These are phyloP conservation scores for Sicyos baderoa DNA, from an alignment of 306 rosid genomes.

Conservation along the genomic window DNA sequence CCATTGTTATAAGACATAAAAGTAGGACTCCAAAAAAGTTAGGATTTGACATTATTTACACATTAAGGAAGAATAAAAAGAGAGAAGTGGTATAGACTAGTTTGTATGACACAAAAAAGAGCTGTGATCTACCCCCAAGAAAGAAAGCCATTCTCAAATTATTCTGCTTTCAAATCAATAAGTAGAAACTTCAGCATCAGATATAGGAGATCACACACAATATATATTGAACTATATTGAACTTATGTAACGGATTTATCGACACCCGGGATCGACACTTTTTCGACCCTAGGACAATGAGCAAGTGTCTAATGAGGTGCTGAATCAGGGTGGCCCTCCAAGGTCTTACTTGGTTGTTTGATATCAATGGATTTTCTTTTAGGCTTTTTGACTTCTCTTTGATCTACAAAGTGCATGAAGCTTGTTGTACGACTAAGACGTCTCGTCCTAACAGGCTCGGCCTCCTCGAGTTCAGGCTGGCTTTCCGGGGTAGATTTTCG, in stretches of 20 bases:
- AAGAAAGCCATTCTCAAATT: constrained; percentile 7
- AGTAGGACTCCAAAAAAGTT: neutral
- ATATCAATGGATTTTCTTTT: constrained; percentile 36
- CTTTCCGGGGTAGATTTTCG: constrained; percentile 36
- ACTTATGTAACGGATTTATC: neutral
- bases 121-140: neutral
- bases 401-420: constrained; percentile 58
- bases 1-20: neutral
- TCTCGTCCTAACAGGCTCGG: constrained; percentile 26
- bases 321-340: constrained; percentile 19
- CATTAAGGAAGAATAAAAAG: neutral
- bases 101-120: neutral
- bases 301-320: neutral
- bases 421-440: constrained; percentile 30
- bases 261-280: neutral
- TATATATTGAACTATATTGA: neutral
- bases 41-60: neutral
- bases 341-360: constrained; percentile 29
- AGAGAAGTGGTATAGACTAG: neutral
- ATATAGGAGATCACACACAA: neutral
- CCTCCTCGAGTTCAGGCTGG: constrained; percentile 30
- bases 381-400: constrained; percentile 50
- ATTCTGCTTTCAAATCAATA: neutral
- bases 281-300: neutral
- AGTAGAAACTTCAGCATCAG: neutral